A percentile compares a stretch with the other conserved stretches of the same genome.
Evolutionary conservation across 2,329 filamentous ascomycete species (phyloP).

Genomic region (Aspergillus aculeatinus): DNA sequence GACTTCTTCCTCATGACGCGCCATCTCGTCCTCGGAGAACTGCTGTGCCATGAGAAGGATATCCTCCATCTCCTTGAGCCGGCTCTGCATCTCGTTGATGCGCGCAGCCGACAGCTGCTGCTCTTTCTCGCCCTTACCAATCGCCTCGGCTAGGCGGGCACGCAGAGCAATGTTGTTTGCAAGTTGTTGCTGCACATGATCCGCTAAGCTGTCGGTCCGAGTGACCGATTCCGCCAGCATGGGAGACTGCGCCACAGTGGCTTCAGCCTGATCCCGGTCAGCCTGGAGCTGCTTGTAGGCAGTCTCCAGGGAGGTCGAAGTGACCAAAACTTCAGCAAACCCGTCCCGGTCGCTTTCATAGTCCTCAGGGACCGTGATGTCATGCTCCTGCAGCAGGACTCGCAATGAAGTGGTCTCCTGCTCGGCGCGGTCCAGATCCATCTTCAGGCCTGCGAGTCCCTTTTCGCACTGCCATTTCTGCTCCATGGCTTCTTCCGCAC

Average conservation of each 20-base stretch:
- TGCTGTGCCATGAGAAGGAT: constrained; percentile 79
- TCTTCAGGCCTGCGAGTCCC: constrained; percentile 81
- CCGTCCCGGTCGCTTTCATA: constrained; percentile 48
- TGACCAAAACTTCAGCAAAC: constrained; percentile 52
- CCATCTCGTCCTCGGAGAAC: constrained; percentile 78
- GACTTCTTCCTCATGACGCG: constrained; percentile 83
- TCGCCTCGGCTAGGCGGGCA: constrained; percentile 72
- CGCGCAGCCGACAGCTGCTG: constrained; percentile 76
- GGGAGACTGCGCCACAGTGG: constrained; percentile 70
- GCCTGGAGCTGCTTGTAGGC: constrained; percentile 74
- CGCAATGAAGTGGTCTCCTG: constrained; percentile 87
- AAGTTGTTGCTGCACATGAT: constrained; percentile 77
- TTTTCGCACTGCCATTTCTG: constrained; percentile 97
- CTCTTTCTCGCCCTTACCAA: constrained; percentile 78
- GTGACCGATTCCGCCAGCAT: constrained; percentile 71
- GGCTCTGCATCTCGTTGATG: constrained; percentile 79
- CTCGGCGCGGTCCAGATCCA: constrained; percentile 93
- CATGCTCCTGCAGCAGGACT: constrained; percentile 74
- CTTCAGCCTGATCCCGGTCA: constrained; percentile 63
- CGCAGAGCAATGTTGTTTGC: constrained; percentile 74
- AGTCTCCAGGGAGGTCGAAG: constrained; percentile 69
- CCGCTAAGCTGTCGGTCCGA: constrained; percentile 75
- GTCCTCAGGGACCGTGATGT: constrained; percentile 70
- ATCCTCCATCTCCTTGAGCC: constrained; percentile 79
- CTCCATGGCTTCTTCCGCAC: constrained; percentile 90